Base-by-base conservation (phyloP, 805 yeast genomes). In the Cyberlindnera veronae region DNA sequence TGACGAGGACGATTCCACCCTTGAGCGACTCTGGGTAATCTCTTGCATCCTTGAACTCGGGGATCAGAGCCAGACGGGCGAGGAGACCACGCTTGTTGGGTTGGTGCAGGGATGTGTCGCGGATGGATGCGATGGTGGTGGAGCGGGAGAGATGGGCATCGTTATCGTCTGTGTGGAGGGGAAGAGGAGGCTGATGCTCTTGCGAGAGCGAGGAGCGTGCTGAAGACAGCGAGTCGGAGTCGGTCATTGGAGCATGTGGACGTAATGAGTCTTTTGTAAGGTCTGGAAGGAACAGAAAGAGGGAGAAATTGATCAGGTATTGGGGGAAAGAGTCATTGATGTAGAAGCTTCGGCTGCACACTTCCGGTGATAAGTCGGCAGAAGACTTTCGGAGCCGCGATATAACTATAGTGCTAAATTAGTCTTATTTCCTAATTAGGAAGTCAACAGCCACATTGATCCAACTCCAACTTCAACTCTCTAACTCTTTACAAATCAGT, bases 41-140 rank as follows among this genome's bases (percentile, higher is more conserved):
- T 41, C 88, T 63, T 1, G 95, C 81, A 53, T 87, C 87, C 33
- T 74, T 74, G 52, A 79, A 81, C 58, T 87, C 95, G 0, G 90
- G 87, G 3, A 72, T 40, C 1, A 83, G 10, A 1, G 81, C 62
- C 2, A 83, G 32, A 4, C 48, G 51, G 0, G 81, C 63, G 3
- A 84, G 54, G 0, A 84, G 44, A 0, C 95, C 95, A 31, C 95
- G 36, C 2, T 37, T 42, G 14, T 49, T 39, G 0, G 57, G 53
- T 14, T 38, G 36, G 18, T 35, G 33, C 3, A 53, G 37, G 3
- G 46, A 5, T 11, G 46, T 14, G 14, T 38, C 39, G 17, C 38
- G 29, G 31, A 38, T 12, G 20, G 39, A 36, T 4, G 34, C 28
- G 14, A 13, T 7, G 11, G 28, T 12, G 13, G 6, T 24, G 6